phyloP scores from a whole-genome alignment of 768 basidiomycete species.

The Kwoniella dejecticola region DNA sequence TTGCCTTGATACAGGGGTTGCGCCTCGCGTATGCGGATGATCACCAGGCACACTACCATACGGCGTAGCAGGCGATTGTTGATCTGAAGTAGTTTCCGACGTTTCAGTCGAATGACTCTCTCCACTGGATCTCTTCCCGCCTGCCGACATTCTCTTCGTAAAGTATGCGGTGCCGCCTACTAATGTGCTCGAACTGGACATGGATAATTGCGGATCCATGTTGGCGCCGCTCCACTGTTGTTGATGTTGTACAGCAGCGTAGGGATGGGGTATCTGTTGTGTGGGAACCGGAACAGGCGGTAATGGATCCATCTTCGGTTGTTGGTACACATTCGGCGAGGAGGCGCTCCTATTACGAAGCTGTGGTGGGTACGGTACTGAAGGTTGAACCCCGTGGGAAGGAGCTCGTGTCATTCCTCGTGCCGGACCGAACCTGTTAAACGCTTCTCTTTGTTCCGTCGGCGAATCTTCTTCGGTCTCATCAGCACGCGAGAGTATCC shows the following conservation, averaged over 20 bases:
- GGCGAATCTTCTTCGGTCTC: slow-evolving; percentile 42
- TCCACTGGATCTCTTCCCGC: slow-evolving; percentile 47
- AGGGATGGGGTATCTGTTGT: not conserved
- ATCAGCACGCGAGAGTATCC: slow-evolving; percentile 28
- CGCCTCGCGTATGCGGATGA: slow-evolving; percentile 7
- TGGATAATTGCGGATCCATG: slow-evolving; percentile 2
- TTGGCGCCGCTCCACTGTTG: not conserved
- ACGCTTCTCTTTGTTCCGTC: slow-evolving; percentile 24
- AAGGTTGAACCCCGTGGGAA: slow-evolving; percentile 32
- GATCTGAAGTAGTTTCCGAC: slow-evolving; percentile 61
- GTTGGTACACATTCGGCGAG: slow-evolving; percentile 57
- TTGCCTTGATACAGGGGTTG: slow-evolving; percentile 28
- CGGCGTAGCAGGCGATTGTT: slow-evolving; percentile 59
- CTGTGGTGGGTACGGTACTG: slow-evolving; percentile 40
- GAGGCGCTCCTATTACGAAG: slow-evolving; percentile 57
- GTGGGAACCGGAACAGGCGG: slow-evolving; percentile 6
- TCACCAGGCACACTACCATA: slow-evolving; percentile 39
- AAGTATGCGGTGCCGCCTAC: slow-evolving; percentile 45
- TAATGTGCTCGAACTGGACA: slow-evolving; percentile 32
- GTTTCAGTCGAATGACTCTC: slow-evolving; percentile 58
- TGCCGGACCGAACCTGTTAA: slow-evolving; percentile 25
- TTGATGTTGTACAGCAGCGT: not conserved
- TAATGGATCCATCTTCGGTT: slow-evolving; percentile 28
- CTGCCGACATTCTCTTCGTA: slow-evolving; percentile 36
- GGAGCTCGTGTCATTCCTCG: slow-evolving; percentile 41